Evolutionary conservation across 805 yeast genomes (phyloP), one percentile per base, ranked within the genome.

Genomic region (Clavispora carvajalis): DNA sequence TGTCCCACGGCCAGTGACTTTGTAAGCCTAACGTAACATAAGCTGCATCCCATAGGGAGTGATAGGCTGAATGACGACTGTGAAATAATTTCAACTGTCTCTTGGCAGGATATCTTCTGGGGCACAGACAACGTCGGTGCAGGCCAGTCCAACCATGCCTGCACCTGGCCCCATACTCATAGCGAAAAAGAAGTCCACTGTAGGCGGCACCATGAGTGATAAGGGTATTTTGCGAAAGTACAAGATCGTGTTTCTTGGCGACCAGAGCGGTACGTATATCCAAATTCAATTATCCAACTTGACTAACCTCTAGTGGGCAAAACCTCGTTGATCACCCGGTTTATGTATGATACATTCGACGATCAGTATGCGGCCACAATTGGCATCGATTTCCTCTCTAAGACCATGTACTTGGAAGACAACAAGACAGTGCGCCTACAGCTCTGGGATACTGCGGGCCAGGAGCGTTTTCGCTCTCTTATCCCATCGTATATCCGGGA

Each of bases 391-490:
- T 93, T 93, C 58, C 75, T 93, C 50, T 85, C 95, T 29, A 91
- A 86, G 57, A 57, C 55, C n/a, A 58, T 58, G 62, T 93, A 93
- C 61, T 70, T 93, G 37, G 96, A 95, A 51, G 98, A 93, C 62
- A 89, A 67, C 48, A 67, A 91, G 51, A 93, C 99, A 3, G 86
- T 93, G 30, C 76, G 99, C 54, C 73, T 93, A 47, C 99, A 93
- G 66, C 69, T 93, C 43, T 93, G 99, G 99, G 99, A 91, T 59
- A 91, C 99, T 33, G 98, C 98, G 7, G 99, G 99, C 26, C 99
- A 91, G 65, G 99, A 93, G 62, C 70, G 99, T 53, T 93, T 93
- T 70, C 74, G 98, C 57, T 85, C 95, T 13, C 75, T 93, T 59
- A 91, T 93, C 42, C 99, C 99, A 3, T 84, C 95, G 9, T 93